phyloP scores from a whole-genome alignment of 2,329 filamentous ascomycete species.

The Geosmithia morbida region DNA sequence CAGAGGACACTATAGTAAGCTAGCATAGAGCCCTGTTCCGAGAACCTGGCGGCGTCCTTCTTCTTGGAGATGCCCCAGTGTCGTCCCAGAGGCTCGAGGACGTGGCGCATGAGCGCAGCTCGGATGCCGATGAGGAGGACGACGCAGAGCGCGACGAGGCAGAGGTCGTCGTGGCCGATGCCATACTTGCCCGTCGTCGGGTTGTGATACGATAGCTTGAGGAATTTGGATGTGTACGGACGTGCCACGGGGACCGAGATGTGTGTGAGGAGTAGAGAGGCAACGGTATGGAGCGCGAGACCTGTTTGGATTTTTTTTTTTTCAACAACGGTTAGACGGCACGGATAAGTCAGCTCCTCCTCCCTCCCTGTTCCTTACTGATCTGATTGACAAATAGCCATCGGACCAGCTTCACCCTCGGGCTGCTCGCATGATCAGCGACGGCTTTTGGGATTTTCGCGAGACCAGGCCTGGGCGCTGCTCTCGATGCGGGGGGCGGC shows the following conservation, averaged over 20 bases:
- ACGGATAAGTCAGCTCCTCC: not conserved
- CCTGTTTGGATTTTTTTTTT: constrained; percentile 24
- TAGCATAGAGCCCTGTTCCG: constrained; percentile 86
- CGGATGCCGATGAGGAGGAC: constrained; percentile 78
- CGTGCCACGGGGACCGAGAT: constrained; percentile 68
- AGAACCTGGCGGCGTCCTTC: constrained; percentile 72
- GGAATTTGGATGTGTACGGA: constrained; percentile 69
- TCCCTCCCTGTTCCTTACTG: constrained; percentile 35
- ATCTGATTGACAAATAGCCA: constrained; percentile 72
- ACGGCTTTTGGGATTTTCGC: constrained; percentile 14
- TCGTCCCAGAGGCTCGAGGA: constrained; percentile 65
- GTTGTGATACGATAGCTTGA: constrained; percentile 74
- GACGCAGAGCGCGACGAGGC: constrained; percentile 64
- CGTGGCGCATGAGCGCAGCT: constrained; percentile 73
- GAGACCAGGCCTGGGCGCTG: constrained; percentile 8
- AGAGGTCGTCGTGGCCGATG: constrained; percentile 65
- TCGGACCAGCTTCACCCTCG: constrained; percentile 43
- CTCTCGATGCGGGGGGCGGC: constrained; percentile 7
- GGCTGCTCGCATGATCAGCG: constrained; percentile 49
- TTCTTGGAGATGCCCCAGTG: constrained; percentile 56
- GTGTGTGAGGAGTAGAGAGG: constrained; percentile 71
- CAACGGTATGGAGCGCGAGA: constrained; percentile 72
- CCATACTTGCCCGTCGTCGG: constrained; percentile 53
- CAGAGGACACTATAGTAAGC: constrained; percentile 75
- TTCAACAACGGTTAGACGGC: too few relatives aligned